Evolutionary conservation across 1,139 yeast species (phyloP), one percentile per base, ranked within the genome.

Genomic region (Petasospora rhodanensis): DNA sequence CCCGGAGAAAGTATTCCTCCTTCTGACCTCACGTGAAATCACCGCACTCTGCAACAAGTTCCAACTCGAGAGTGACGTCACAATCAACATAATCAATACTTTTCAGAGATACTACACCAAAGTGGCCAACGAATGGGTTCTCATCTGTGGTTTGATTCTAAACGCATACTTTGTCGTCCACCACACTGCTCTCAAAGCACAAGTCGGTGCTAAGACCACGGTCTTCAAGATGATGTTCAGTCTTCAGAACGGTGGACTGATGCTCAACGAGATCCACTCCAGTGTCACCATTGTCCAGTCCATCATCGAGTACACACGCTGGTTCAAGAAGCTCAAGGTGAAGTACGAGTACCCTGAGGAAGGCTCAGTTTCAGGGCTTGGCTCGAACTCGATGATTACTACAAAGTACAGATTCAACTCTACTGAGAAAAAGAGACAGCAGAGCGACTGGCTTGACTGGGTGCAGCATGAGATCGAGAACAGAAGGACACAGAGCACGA

Each of bases 131-230:
- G 80, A 79, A 27, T 80, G 87, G 85, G 73, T 77, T 12, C 54
- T 80, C 18, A 73, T 80, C 1, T 77, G 84, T 52, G 89, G 87
- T 0, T 54, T 80, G 42, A 64, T 79, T 1, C 65, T 79, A 26
- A 70, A 79, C 6, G 77, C 79, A 11, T 77, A 75, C 33, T 59
- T 66, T 11, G 61, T 79, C 11, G 65, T 79, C 22, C 76, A 77
- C 50, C 68, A 71, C 39, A 61, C 61, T 16, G 51, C 66, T 18
- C 56, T 79, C 13, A 52, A 59, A 8, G 52, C 58, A 9, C 69
- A 66, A 32, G 61, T 77, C 8, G 76, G 81, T 2, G 64, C 73
- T 17, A 69, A 64, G 36, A 55, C 68, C 7, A 59, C 64, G 22
- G 65, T 76, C 12, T 58, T 72, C 34, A 65, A 69, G 30, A 71